These are phyloP conservation scores for Pichia sp. DNA, from an alignment of 1,139 yeast species.

Conservation along the genomic window DNA sequence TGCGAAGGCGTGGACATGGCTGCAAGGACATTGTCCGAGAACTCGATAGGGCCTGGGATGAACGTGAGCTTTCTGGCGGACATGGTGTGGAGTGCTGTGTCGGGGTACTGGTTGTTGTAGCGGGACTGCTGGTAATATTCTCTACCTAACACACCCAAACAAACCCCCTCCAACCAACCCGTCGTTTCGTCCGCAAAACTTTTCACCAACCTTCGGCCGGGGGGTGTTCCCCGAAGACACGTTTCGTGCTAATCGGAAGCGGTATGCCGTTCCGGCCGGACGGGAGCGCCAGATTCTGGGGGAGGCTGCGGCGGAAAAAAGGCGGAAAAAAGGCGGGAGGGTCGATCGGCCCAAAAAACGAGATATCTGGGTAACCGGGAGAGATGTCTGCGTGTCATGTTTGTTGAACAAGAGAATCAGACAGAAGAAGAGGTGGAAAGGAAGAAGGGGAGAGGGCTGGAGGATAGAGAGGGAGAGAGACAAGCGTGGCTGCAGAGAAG, in stretches of 20 bases:
- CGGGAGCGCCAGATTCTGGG: not conserved
- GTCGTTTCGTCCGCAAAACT: too few species aligned
- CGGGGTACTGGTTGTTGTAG: too few species aligned
- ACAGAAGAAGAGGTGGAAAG: not conserved
- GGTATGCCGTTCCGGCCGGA: not conserved
- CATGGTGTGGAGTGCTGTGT: too few species aligned
- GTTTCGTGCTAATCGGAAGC: not conserved
- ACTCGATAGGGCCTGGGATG: constrained; percentile 94
- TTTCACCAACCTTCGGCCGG: too few species aligned
- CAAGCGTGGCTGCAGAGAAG: not conserved
- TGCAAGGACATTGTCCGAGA: constrained; percentile 71
- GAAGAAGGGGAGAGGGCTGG: not conserved
- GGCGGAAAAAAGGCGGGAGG: too few species aligned
- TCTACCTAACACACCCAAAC: too few species aligned
- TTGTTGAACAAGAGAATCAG: not conserved
- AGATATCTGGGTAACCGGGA: too few species aligned
- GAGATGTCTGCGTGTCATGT: not conserved
- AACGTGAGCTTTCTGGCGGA: constrained; percentile 35
- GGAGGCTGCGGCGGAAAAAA: not conserved
- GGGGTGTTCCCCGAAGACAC: not conserved
- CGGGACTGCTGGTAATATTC: too few species aligned
- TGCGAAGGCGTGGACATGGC: constrained; percentile 86
- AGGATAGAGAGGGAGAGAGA: not conserved
- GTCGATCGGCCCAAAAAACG: too few species aligned
- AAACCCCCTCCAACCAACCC: too few species aligned